Base-by-base conservation (phyloP, 257 asterid species). In the Primulina tabacum region DNA sequence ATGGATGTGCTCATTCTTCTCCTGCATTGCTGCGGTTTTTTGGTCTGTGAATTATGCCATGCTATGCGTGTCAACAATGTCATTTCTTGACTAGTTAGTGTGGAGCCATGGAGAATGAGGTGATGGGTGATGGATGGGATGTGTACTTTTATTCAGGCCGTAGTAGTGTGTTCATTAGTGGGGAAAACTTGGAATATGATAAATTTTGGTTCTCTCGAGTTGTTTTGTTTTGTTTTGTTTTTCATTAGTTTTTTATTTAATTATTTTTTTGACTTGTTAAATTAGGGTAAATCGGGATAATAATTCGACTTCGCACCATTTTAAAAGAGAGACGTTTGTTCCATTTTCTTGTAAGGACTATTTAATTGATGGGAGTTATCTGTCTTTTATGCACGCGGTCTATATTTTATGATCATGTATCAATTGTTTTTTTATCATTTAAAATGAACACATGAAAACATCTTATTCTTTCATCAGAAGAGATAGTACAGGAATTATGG, bases 131-230 rank as follows among this genome's bases (percentile, higher is more conserved):
- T 16, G 53, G 53, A 50, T 50, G 20, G 34, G 87, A 70, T 84
- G 87, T 79, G 65, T 79, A 81, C 81, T 75, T 82, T 80, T 80
- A 80, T 79, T 35, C 80, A 73, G 85, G 87, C 69, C 55, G 65
- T 75, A 74, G 62, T 75, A 69, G 79, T 43, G 30, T 86, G 86
- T 86, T 72, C 62, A 65, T 69, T 84, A 74, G 74, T 70, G 80
- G 62, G 73, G 56, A 43, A 65, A 68, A 38, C 57, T 60, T 67
- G 73, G 79, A 66, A 12, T 75, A 52, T 37, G 76, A 78, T 16
- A 74, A 78, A 74, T 79, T 80, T 81, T 81, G 83, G 75, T 64
- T 71, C 61, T 79, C 74, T 57, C 69, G 66, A 63, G 69, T 68
- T 28, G 66, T 60, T 67, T 68, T 83, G 86, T 85, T 88, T 79